phyloP scores from a whole-genome alignment of 2,329 filamentous ascomycete genomes.

The Fusarium proliferatum region DNA sequence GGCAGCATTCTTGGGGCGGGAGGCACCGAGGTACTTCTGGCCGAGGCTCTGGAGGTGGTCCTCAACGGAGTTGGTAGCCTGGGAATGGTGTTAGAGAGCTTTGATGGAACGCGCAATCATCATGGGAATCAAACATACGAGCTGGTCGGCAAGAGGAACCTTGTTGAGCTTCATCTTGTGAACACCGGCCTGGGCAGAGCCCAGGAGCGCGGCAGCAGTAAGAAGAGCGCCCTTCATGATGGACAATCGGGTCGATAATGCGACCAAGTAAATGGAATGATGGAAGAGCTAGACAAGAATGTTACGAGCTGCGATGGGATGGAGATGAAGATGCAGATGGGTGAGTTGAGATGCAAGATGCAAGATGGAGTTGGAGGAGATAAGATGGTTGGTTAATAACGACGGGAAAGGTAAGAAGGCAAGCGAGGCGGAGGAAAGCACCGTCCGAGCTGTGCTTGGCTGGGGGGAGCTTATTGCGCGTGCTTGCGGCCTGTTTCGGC shows the following conservation, averaged over 20 bases:
- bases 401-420: background rate
- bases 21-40: constrained; percentile 91
- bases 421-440: constrained; percentile 38
- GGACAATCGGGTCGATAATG: constrained; percentile 47
- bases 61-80: constrained; percentile 84
- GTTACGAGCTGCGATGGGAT: constrained; percentile 19
- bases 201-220: constrained; percentile 82
- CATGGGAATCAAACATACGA: constrained; percentile 68
- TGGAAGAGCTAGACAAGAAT: constrained; percentile 14
- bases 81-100: constrained; percentile 25
- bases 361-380: constrained; percentile 39
- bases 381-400: constrained; percentile 39
- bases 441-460: constrained; percentile 17
- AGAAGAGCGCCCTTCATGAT: constrained; percentile 89
- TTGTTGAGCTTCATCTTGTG: constrained; percentile 99
- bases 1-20: constrained; percentile 73
- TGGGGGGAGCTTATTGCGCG: constrained; percentile 40
- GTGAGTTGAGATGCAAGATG: constrained; percentile 22
- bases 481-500: constrained; percentile 44
- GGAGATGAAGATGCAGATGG: constrained; percentile 26
- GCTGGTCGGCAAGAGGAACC: constrained; percentile 89
- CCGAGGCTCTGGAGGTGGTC: constrained; percentile 83
- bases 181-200: constrained; percentile 84
- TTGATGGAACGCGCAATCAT: background rate
- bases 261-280: constrained; percentile 17